Conservation (phyloP, 495 filamentous ascomycete species). For the Pseudevernia furfuracea region DNA sequence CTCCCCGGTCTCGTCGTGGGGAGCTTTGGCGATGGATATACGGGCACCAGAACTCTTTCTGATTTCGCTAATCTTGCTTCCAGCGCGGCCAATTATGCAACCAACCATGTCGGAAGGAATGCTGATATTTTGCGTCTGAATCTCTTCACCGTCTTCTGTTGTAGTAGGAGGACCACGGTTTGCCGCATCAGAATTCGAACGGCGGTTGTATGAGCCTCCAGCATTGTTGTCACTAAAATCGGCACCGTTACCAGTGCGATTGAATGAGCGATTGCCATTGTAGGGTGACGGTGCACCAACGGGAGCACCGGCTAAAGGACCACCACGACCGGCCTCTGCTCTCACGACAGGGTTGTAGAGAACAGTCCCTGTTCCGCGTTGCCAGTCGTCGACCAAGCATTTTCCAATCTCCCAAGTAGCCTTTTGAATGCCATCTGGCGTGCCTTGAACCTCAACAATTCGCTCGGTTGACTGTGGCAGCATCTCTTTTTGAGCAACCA, state of each 20-base stretch:
- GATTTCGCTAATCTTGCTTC: conserved; percentile 96
- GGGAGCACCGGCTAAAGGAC: conserved; percentile 39
- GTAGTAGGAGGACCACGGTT: conserved; percentile 68
- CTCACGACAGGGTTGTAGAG: conserved; percentile 94
- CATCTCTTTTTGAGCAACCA: conserved; percentile 99
- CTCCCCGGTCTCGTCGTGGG: conserved; percentile 95
- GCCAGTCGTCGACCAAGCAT: conserved; percentile 95
- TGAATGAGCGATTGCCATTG: conserved; percentile 62
- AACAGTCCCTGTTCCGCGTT: conserved; percentile 90
- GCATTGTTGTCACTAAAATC: conserved; percentile 81
- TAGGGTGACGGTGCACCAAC: conserved; percentile 36
- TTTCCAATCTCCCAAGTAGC: conserved; percentile 98
- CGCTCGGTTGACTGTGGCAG: conserved; percentile 98
- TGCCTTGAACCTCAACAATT: conserved; percentile 92
- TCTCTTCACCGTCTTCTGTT: conserved; percentile 92
- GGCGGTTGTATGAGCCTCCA: conserved; percentile 57
- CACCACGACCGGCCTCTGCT: conserved; percentile 54
- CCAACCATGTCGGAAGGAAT: conserved; percentile 99
- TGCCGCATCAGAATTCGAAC: conserved; percentile 71
- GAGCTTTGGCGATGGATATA: conserved; percentile 96
- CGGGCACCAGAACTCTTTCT: conserved; percentile 90
- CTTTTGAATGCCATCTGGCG: conserved; percentile 86
- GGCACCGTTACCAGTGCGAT: conserved; percentile 90
- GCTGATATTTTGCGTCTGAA: conserved; percentile 98
- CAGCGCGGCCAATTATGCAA: conserved; percentile 92